Conservation (phyloP, 768 basidiomycete genomes). For the Russula ochroleuca region DNA sequence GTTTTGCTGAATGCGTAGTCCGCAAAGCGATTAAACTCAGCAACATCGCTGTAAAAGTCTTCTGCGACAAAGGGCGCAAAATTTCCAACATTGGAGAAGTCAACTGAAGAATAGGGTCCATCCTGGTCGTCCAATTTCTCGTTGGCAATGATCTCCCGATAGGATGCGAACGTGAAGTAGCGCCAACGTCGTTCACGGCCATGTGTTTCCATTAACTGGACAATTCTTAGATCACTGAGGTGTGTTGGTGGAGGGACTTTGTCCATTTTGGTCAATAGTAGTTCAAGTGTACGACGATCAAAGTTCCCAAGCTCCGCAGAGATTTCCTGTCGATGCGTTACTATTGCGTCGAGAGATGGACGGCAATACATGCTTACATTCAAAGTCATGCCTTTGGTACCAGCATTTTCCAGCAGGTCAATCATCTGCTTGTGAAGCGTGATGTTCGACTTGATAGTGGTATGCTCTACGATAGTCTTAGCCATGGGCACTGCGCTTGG, state of each 20-base stretch:
- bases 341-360: neutral
- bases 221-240: slow-evolving; percentile 65
- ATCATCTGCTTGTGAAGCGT: slow-evolving; percentile 78
- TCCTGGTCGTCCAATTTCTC: slow-evolving; percentile 59
- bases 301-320: slow-evolving; percentile 59
- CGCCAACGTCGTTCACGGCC: slow-evolving; percentile 85
- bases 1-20: slow-evolving; percentile 43
- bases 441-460: slow-evolving; percentile 50
- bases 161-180: slow-evolving; percentile 73
- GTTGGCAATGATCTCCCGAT: slow-evolving; percentile 53
- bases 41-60: slow-evolving; percentile 52
- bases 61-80: slow-evolving; percentile 45
- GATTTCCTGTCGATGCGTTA: slow-evolving; percentile 49
- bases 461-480: slow-evolving; percentile 7
- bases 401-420: slow-evolving; percentile 66
- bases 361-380: slow-evolving; percentile 43
- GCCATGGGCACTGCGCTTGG: neutral
- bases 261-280: slow-evolving; percentile 68
- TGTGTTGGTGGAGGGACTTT: slow-evolving; percentile 62
- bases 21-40: slow-evolving; percentile 43
- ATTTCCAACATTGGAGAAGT: slow-evolving; percentile 50
- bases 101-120: slow-evolving; percentile 43
- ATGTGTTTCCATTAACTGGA: slow-evolving; percentile 71
- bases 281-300: slow-evolving; percentile 78
- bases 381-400: slow-evolving; percentile 64